These are phyloP conservation scores for Podila epicladia DNA, from an alignment of 192 early-diverging fungal species.

Conservation along the genomic window DNA sequence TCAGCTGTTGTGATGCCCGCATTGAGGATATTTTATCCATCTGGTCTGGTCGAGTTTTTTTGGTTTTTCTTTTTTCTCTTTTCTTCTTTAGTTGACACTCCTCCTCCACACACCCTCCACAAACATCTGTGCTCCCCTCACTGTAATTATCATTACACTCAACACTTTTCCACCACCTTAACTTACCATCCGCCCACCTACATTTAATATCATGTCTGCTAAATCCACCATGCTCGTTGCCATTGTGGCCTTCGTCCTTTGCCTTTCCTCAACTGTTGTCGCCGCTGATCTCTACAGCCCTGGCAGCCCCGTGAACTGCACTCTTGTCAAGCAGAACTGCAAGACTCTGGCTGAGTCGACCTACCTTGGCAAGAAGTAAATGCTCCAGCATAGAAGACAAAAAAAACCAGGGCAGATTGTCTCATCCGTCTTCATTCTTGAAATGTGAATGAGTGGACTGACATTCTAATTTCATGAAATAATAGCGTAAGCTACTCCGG, in stretches of 20 bases:
- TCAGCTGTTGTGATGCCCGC: too few species aligned
- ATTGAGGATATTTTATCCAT: too few species aligned
- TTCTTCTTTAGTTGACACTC: constrained; percentile 23
- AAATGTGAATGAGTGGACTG: not conserved
- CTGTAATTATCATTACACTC: not conserved
- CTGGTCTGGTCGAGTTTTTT: not conserved
- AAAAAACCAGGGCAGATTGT: constrained; percentile 2
- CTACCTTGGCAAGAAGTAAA: not conserved
- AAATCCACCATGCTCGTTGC: constrained; percentile 38
- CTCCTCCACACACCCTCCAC: constrained; percentile 3
- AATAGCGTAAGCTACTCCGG: not conserved
- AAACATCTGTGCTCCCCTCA: not conserved
- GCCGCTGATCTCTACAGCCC: constrained; percentile 25
- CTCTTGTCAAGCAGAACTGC: constrained; percentile 13
- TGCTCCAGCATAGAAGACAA: constrained; percentile 12
- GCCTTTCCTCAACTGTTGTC: constrained; percentile 24
- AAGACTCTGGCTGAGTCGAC: not conserved
- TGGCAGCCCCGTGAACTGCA: constrained; percentile 43
- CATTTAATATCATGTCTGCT: constrained; percentile 19
- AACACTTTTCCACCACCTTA: too few species aligned
- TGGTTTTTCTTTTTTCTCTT: not conserved
- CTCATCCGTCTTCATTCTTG: not conserved
- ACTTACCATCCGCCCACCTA: not conserved
- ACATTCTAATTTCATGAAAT: not conserved
- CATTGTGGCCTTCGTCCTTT: constrained; percentile 37